Base-by-base conservation (phyloP, 148 eudicot species). In the Rhododendron williamsianum region DNA sequence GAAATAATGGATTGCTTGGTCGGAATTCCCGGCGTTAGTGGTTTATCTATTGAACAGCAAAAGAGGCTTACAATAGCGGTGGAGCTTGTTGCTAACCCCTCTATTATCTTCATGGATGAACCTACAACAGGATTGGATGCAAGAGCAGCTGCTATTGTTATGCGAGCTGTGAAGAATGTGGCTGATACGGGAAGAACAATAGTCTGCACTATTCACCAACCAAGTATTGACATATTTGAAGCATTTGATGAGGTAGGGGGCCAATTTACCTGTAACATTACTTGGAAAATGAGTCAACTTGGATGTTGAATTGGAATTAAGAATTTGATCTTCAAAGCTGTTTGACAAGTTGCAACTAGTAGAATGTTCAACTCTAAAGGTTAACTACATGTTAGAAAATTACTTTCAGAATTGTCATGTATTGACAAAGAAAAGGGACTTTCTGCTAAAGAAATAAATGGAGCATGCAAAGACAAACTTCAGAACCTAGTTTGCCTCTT, bases 181-280 rank as follows among this genome's bases (percentile, higher is more conserved):
- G 96, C 89, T 80, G 83, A 84, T 60, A 94, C 97, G 19, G 98
- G 98, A 85, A 93, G 96, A 88, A 95, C 98, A 76, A 92, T 95
- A 84, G 96, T 95, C 54, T 95, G 98, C 91, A 95, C 98, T 82
- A 93, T 95, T 84, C 98, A 95, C 85, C 98, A 95, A 84, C 97
- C 98, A 67, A 94, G 98, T 67, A 95, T 94, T 78, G 95, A 94
- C 87, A 94, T 94, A 84, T 94, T 96, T 87, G 98, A 96, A 86
- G 92, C 96, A 76, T 96, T 96, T 87, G 98, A 93, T 82, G 98
- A 93, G 94, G 98, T 94, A 88, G 43, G 56, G 30, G 49, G n/a
- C 13, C 41, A 72, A 67, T 48, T 36, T n/a, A 19, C 43, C 21
- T 36, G 6, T 45, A 41, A 18, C 36, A 69, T 9, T n/a, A 1